Conservation (phyloP, 2,329 filamentous ascomycete species). For the Xylaria multiplex region DNA sequence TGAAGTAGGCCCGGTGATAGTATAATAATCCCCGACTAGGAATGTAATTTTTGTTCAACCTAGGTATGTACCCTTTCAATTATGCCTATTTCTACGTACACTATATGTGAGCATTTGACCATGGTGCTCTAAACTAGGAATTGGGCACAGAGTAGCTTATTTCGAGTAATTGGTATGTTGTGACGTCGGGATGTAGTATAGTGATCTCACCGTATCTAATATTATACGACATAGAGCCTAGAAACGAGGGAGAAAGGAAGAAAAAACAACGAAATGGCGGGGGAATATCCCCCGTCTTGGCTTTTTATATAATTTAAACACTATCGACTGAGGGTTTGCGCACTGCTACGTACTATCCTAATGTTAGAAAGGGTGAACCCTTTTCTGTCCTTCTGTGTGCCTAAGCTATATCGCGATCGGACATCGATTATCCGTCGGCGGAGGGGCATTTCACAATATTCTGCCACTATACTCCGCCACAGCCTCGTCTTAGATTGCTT, state of each 20-base stretch:
- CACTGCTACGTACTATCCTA: not conserved
- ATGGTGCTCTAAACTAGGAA: not conserved
- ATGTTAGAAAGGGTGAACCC: conserved; percentile 10
- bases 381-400: conserved; percentile 4
- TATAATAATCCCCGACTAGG: not conserved
- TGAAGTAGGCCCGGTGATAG: not conserved
- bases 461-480: conserved; percentile 53
- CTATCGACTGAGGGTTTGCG: conserved; percentile 5
- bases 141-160: not conserved
- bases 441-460: conserved; percentile 72
- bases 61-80: not conserved
- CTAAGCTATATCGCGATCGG: conserved; percentile 17
- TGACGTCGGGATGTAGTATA: not conserved
- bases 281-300: not conserved
- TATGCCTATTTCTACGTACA: not conserved
- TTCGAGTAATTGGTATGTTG: not conserved
- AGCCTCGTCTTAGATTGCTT: conserved; percentile 19
- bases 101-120: not conserved
- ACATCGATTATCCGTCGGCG: conserved; percentile 27
- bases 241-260: too few relatives aligned
- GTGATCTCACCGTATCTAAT: not conserved
- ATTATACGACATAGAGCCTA: not conserved
- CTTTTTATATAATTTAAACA: conserved; percentile 4
- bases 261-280: not conserved
- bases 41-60: not conserved